These are phyloP conservation scores for Aotearoamyces nothofagi DNA, from an alignment of 2,329 filamentous ascomycete genomes.

Conservation along the genomic window DNA sequence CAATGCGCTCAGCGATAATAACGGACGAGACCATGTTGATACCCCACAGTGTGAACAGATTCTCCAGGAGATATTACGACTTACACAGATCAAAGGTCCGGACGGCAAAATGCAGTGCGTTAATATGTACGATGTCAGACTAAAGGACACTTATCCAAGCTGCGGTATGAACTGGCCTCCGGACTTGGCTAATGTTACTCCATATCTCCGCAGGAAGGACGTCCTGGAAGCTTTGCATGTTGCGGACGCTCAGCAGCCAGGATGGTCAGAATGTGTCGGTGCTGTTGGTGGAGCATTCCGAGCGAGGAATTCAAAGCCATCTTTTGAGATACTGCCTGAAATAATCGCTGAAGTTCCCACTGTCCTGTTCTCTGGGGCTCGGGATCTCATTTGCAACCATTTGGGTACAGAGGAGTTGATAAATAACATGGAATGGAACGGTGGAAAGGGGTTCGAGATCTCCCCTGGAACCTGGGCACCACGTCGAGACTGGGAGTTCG, in stretches of 20 bases:
- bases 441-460: constrained; percentile 78
- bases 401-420: constrained; percentile 86
- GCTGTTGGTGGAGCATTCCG: constrained; percentile 60
- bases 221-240: constrained; percentile 73
- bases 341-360: constrained; percentile 65
- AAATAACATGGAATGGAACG: constrained; percentile 81
- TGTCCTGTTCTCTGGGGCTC: constrained; percentile 80
- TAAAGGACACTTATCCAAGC: constrained; percentile 63
- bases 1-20: constrained; percentile 39
- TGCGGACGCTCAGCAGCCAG: constrained; percentile 64
- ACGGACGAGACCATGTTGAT: constrained; percentile 47
- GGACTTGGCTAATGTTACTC: constrained; percentile 61
- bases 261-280: constrained; percentile 84
- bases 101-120: constrained; percentile 44
- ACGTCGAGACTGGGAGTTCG: constrained; percentile 88
- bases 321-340: constrained; percentile 60
- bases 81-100: constrained; percentile 40
- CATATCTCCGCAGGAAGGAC: constrained; percentile 72
- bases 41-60: constrained; percentile 60
- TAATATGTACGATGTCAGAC: constrained; percentile 96
- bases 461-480: constrained; percentile 81
- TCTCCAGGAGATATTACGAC: constrained; percentile 53
- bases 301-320: constrained; percentile 54
- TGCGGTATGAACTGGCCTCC: constrained; percentile 99
- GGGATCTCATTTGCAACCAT: constrained; percentile 96